Evolutionary conservation across 2,329 filamentous ascomycete species (phyloP).

Genomic region (Exophiala viscosa): DNA sequence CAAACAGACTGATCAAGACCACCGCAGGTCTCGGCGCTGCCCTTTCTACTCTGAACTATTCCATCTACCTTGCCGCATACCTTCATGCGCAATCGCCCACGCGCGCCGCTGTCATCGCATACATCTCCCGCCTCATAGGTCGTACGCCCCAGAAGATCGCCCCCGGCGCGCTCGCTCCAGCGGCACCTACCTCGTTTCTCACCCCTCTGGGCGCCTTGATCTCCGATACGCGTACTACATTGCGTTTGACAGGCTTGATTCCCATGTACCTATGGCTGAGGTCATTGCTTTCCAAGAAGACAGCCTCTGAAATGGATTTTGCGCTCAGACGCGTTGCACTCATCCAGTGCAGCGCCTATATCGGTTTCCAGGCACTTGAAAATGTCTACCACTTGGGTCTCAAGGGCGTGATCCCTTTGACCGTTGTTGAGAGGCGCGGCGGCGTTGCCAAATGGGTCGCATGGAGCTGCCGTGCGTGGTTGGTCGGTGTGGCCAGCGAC

Average conservation of each 20-base stretch:
- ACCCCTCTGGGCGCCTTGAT: constrained; percentile 50
- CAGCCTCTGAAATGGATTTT: constrained; percentile 37
- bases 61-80: constrained; percentile 58
- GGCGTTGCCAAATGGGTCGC: constrained; percentile 59
- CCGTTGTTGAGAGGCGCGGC: constrained; percentile 37
- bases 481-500: constrained; percentile 71
- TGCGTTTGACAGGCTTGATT: constrained; percentile 61
- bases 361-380: constrained; percentile 74
- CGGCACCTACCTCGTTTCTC: constrained; percentile 39
- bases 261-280: constrained; percentile 78
- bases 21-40: constrained; percentile 66
- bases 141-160: constrained; percentile 23
- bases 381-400: constrained; percentile 73
- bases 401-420: constrained; percentile 63
- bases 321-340: constrained; percentile 56
- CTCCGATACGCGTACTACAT: constrained; percentile 52
- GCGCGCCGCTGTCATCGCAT: constrained; percentile 30
- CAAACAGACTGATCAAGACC: constrained; percentile 59
- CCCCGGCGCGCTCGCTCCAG: constrained; percentile 43
- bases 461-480: constrained; percentile 78
- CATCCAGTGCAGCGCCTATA: constrained; percentile 64
- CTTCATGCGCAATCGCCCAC: constrained; percentile 49
- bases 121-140: constrained; percentile 22
- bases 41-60: constrained; percentile 67
- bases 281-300: constrained; percentile 44